Evolutionary conservation across 1,284 basidiomycete genomes (phyloP), one percentile per base, ranked within the genome.

Genomic region (Ustilago vetiveriae): DNA sequence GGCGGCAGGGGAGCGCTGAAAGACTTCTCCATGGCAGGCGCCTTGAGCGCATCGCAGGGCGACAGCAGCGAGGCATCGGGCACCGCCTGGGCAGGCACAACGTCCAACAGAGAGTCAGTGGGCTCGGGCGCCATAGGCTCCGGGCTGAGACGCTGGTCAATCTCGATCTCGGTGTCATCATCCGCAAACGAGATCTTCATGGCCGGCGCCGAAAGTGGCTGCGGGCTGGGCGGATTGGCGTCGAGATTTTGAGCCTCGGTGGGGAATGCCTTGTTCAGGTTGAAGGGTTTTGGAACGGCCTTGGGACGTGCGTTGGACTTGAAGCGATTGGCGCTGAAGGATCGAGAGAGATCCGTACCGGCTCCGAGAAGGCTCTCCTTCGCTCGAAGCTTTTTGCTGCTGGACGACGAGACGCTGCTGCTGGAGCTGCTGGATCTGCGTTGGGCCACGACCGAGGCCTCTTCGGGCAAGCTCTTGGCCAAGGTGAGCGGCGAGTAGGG

Each of bases 1-100:
- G 70, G 56, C 11, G 71, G 63, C 30, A 53, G 29, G n/a, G 74
- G 71, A 4, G 70, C 72, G 41, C 72, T 72, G 39, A 65, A 54
- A n/a, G 65, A 71, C 55, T 75, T 79, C 41, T 73, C 69, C 75
- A 73, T 88, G 82, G 26, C 49, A 36, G 56, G 58, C 21, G 56
- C 68, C 36, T 56, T 57, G 37, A 64, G 45, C 19, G 63, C 62
- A 13, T 62, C 52, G 35, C 32, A 45, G 22, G 69, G 67, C 46
- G 67, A 70, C 17, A 70, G 41, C 29, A 63, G 41, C 45, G 52
- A 53, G 16, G 59, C 46, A 42, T 66, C 40, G 14, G 58, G 45
- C 22, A 49, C 39, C 6, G 62, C 26, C 33, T 52, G 33, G 17
- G 30, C 23, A 4, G 54, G 50, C 2, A 36, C 22, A 22, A 50